Percentiles rank a stretch among this genome's conserved stretches.
These are phyloP conservation scores for Tolypocladium ovalisporum DNA, from an alignment of 2,329 filamentous ascomycete genomes.

Conservation along the genomic window DNA sequence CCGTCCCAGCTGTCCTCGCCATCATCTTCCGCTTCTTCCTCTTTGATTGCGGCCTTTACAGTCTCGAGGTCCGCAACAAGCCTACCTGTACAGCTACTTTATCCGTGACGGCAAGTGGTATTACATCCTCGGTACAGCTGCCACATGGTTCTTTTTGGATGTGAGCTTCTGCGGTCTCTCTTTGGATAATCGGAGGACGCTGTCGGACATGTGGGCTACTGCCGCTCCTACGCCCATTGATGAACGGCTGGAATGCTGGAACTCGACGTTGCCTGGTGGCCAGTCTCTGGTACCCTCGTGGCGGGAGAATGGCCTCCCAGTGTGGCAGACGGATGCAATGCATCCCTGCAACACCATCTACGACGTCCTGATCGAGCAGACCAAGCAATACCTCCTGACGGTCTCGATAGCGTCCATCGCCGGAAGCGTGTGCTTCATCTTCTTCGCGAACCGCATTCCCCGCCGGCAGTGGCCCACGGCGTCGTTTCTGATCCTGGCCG, in stretches of 20 bases:
- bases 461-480: conserved; percentile 37
- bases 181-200: conserved; percentile 28
- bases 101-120: conserved; percentile 27
- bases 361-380: conserved; percentile 38
- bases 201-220: conserved; percentile 28
- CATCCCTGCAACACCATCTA: conserved; percentile 41
- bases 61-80: conserved; percentile 53
- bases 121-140: conserved; percentile 28
- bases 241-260: conserved; percentile 32
- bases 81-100: conserved; percentile 41
- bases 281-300: conserved; percentile 32
- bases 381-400: conserved; percentile 40
- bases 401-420: conserved; percentile 40
- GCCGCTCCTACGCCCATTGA: conserved; percentile 20
- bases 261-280: conserved; percentile 29
- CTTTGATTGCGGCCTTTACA: conserved; percentile 55
- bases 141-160: conserved; percentile 43
- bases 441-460: conserved; percentile 34
- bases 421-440: conserved; percentile 36
- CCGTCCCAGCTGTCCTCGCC: conserved; percentile 51
- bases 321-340: conserved; percentile 38
- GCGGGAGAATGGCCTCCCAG: conserved; percentile 26
- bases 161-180: conserved; percentile 44
- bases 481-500: conserved; percentile 34
- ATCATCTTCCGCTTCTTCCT: conserved; percentile 57